Conservation (phyloP, 805 yeast genomes). For the Ogataea corticis region DNA sequence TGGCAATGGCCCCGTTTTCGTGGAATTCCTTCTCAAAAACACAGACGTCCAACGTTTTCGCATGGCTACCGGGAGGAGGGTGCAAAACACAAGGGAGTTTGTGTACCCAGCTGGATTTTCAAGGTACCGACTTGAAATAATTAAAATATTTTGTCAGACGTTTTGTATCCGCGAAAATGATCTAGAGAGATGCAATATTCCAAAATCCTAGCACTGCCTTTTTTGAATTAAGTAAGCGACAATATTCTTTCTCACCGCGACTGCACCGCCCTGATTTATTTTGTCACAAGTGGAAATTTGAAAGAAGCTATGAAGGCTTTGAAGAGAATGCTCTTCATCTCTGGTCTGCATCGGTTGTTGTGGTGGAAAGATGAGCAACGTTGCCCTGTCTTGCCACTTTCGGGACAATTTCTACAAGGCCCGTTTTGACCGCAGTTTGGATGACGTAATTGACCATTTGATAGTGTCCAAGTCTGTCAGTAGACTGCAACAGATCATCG, state of each 20-base stretch:
- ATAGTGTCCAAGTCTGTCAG: slow-evolving; percentile 9
- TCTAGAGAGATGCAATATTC: background rate
- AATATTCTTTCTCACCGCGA: background rate
- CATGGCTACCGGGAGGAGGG: too few species aligned
- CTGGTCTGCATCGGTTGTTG: background rate
- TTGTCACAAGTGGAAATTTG: background rate
- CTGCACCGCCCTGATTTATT: background rate
- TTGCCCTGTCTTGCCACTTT: slow-evolving; percentile 17
- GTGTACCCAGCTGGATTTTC: too few species aligned
- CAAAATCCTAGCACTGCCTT: background rate
- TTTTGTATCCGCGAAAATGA: too few species aligned
- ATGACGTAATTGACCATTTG: slow-evolving; percentile 14
- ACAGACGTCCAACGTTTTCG: too few species aligned
- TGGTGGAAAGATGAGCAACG: slow-evolving; percentile 15
- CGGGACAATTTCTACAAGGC: slow-evolving; percentile 17
- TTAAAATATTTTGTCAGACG: too few species aligned
- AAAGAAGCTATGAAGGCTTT: background rate
- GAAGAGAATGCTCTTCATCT: too few species aligned
- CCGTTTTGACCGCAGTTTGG: slow-evolving; percentile 10
- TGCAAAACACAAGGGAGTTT: too few species aligned
- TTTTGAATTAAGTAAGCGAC: background rate
- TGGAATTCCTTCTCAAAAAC: too few species aligned
- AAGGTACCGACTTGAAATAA: too few species aligned
- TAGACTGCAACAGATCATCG: slow-evolving; percentile 14
- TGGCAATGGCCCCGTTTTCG: too few species aligned